Percentiles rank a stretch among this genome's conserved stretches.
These are phyloP conservation scores for Venturia nashicola DNA, from an alignment of 2,329 filamentous ascomycete species.

Conservation along the genomic window DNA sequence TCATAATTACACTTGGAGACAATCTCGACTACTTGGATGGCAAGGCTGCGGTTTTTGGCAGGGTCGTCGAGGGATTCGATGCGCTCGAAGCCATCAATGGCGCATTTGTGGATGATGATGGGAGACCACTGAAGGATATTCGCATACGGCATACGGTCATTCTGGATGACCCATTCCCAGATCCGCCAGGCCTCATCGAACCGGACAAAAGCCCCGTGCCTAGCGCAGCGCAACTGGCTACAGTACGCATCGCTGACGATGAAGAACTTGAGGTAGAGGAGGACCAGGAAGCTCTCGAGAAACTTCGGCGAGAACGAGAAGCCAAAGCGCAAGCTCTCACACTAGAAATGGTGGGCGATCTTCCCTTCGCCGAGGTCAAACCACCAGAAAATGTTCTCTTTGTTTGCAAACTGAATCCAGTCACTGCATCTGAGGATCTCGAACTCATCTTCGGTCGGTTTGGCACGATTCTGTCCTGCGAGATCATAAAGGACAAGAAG, in stretches of 20 bases:
- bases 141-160: constrained; percentile 86
- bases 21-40: constrained; percentile 84
- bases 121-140: constrained; percentile 84
- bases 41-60: constrained; percentile 89
- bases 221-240: constrained; percentile 74
- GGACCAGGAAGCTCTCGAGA: constrained; percentile 71
- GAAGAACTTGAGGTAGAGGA: constrained; percentile 66
- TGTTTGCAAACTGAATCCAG: constrained; percentile 95
- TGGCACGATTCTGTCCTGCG: constrained; percentile 86
- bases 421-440: constrained; percentile 87
- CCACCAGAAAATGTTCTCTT: constrained; percentile 96
- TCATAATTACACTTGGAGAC: constrained; percentile 82
- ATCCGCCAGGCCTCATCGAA: constrained; percentile 64
- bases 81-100: constrained; percentile 86
- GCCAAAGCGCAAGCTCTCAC: constrained; percentile 89
- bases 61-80: constrained; percentile 93
- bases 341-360: constrained; percentile 92
- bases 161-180: constrained; percentile 82
- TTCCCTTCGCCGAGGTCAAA: constrained; percentile 94
- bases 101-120: constrained; percentile 74
- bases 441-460: constrained; percentile 96
- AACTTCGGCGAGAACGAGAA: constrained; percentile 71
- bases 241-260: constrained; percentile 83
- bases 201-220: constrained; percentile 72
- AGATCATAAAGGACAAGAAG: constrained; percentile 87